Percentiles rank a stretch among this genome's conserved stretches.
Evolutionary conservation across 257 asterid species (phyloP).

Genomic region (Solanum piurae): DNA sequence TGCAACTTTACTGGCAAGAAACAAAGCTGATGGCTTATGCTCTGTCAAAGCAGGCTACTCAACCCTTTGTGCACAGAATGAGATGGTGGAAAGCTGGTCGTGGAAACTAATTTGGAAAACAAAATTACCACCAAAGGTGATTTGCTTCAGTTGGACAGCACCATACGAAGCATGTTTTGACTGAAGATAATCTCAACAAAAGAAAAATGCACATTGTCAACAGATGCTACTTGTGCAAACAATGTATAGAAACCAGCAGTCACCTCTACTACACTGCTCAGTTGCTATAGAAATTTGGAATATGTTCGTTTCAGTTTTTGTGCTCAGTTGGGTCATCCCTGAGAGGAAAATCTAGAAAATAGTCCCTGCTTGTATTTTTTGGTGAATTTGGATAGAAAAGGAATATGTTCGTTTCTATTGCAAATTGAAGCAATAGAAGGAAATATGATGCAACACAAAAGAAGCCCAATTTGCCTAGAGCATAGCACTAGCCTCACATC

Average conservation of each 20-base stretch:
- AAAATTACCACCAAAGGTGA: not conserved
- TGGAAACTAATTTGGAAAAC: not conserved
- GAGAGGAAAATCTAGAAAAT: not conserved
- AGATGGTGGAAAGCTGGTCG: not conserved
- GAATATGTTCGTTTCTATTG: not conserved
- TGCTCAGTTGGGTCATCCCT: not conserved
- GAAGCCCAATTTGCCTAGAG: constrained; percentile 45
- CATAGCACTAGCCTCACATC: constrained; percentile 34
- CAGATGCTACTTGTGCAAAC: not conserved
- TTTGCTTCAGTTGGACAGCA: not conserved
- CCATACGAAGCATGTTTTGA: not conserved
- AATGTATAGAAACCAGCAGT: not conserved
- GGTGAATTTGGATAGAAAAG: not conserved
- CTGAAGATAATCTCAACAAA: not conserved
- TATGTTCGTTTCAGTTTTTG: not conserved
- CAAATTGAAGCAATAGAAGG: constrained; percentile 6
- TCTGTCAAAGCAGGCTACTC: not conserved
- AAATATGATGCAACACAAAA: constrained; percentile 79
- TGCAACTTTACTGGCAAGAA: not conserved
- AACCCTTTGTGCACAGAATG: not conserved
- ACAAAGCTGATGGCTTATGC: not conserved
- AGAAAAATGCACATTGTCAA: not conserved
- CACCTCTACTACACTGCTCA: not conserved
- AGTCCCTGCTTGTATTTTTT: not conserved
- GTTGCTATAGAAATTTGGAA: not conserved